Base-by-base conservation (phyloP, 169 alveolate genomes). In the Toxoplasma gondii region DNA sequence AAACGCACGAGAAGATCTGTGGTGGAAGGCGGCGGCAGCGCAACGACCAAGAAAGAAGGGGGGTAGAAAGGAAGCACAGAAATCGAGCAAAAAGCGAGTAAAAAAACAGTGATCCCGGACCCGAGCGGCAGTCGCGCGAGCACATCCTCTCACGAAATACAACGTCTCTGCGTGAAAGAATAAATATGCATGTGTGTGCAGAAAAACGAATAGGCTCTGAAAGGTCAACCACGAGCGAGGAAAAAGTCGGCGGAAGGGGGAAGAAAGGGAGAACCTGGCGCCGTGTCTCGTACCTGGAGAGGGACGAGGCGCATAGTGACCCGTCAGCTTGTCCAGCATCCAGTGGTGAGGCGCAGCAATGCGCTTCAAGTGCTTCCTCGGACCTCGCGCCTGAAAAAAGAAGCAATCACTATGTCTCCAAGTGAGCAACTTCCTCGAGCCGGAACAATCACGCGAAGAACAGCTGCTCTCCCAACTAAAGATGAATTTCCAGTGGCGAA, bases 311-410 rank as follows among this genome's bases (percentile, higher is more conserved):
- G 98, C 98, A 95, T 98, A 99, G 88, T 97, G 97, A 80, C 99
- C 99, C 36, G 99, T 98, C 97, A 99, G 96, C 97, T 99, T 99
- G 97, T 98, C 98, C 94, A 99, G 97, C 99, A 99, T 98, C 99
- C 99, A 99, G 96, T 99, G 99, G 58, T 98, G 97, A 43, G 99
- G 99, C 95, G 99, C 99, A 95, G 98, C 98, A 93, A 99, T 98
- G 97, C 99, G 99, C 99, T 99, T 99, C 98, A 98, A 91, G 97
- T 99, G 99, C 97, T 99, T 99, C 98, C 98, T 99, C 92, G 99
- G 99, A 81, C 99, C 99, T 97, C 99, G 99, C 95, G 99, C 99
- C 99, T 93, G 43, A 31, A 29, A 17, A 34, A 64, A 34, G 38
- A 64, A 49, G 49, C 44, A 84, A 44, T 27, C 88, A 39, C 70